Base-by-base conservation (phyloP, 2,329 filamentous ascomycete genomes). In the Venturia effusa region DNA sequence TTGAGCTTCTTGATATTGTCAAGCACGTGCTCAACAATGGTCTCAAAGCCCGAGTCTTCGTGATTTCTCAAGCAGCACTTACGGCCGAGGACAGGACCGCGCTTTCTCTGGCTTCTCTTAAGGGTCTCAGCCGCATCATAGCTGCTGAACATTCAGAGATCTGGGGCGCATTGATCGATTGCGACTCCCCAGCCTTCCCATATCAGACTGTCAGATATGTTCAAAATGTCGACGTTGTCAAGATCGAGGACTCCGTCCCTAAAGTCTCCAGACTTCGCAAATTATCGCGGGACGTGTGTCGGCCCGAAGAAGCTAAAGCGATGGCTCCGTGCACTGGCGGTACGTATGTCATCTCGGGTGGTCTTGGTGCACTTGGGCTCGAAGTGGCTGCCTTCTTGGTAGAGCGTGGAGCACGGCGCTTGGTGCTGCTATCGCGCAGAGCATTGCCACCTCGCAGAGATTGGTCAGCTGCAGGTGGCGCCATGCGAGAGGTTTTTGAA, bases 301-400 rank as follows among this genome's bases (percentile, higher is more conserved):
- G 17, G 22, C 41, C 41, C 22, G 41, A 43, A n/a, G 22, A 4
- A 5, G 13, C 41, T 5, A 43, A 43, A 8, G 41, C 41, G 8
- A 43, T 1, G 77, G 45, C 27, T 59, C 63, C 13, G 43, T 30
- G 6, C 65, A 43, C 70, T 13, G 69, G 74, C n/a, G 76, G 77
- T 1, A 78, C 77, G 0, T 80, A 80, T 64, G 37, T 79, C 22
- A 73, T 80, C 32, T 77, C 77, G 17, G 76, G 77, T 51, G 76
- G 76, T 0, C 68, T 78, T 17, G 76, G 77, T 1, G 72, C 71
- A 13, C 70, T 80, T 2, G 78, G 77, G 1, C 70, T 79, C 4
- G 73, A 73, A 54, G 68, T 74, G 0, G 71, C 73, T 7, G 67
- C 71, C 15, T 78, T 74, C 63, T 66, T 79, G 3, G 72, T 75